Evolutionary conservation across 2,329 filamentous ascomycete genomes (phyloP), one percentile per base, ranked within the genome.

Genomic region (Calonectria pseudoturangicola): DNA sequence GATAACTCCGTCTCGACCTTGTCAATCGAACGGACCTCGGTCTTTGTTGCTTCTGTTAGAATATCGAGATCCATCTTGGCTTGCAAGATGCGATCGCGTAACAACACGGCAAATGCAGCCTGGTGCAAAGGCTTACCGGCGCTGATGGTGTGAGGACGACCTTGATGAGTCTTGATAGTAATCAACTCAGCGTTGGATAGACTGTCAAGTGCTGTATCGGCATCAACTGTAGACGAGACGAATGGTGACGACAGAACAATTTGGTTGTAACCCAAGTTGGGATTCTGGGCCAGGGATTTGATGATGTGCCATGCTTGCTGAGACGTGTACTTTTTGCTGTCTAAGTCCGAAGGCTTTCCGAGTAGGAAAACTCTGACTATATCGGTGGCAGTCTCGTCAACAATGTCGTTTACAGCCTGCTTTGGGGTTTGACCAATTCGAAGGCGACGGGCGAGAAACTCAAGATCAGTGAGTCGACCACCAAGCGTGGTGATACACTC

Each of bases 321-420:
- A 5, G 92, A 88, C 0, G 92, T 94, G 94, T 95, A 98, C 67
- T 90, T 90, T 36, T 90, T 89, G 48, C 88, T 86, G 3, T 87
- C 85, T 5, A 84, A 83, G 18, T 85, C 82, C 18, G 81, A 82
- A 2, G 86, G 81, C 64, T 90, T 90, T 56, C 92, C 90, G 80
- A 97, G 87, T 36, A 99, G 90, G 85, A 96, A 98, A 89, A 98
- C 95, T 81, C 98, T 98, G 73, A 98, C 86, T 60, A 98, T 96
- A 81, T 98, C 97, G 0, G 94, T 94, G 0, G 95, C 94, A 21
- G 93, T 94, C 81, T 98, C 95, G 68, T 95, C 92, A 67, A 98
- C 93, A 74, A 99, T 98, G 75, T 98, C 95, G 27, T 92, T 88
- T 2, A 98, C 93, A 3, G 97, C 97, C 77, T 93, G 89, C 75